phyloP scores from a whole-genome alignment of 225 moss, liverwort and hornwort genomes.

The Polytrichum commune region DNA sequence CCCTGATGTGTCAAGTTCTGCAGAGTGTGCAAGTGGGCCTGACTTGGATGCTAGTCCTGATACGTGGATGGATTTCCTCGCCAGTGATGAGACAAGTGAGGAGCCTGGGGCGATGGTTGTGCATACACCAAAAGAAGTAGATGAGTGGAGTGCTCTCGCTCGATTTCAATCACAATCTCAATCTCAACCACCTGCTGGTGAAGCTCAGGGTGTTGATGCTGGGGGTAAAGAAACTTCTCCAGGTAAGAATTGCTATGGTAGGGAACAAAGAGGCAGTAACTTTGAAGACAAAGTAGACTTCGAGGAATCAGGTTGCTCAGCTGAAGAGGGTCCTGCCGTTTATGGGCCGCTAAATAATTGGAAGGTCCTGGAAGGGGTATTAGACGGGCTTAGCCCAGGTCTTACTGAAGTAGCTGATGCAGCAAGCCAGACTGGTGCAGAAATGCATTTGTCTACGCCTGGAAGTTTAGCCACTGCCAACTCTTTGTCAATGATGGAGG shows the following conservation, averaged over 20 bases:
- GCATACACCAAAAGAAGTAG: not conserved
- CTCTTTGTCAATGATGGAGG: constrained; percentile 10
- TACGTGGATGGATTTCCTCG: constrained; percentile 18
- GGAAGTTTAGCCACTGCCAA: not conserved
- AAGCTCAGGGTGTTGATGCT: constrained; percentile 2
- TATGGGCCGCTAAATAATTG: constrained; percentile 23
- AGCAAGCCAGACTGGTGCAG: constrained; percentile 12
- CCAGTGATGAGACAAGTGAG: constrained; percentile 8
- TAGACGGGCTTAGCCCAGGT: constrained; percentile 20
- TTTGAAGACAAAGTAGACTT: not conserved
- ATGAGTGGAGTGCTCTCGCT: constrained; percentile 3
- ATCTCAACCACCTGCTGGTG: not conserved
- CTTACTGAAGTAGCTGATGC: constrained; percentile 11
- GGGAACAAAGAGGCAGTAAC: not conserved
- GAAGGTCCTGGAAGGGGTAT: constrained; percentile 21
- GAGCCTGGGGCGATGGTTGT: constrained; percentile 6
- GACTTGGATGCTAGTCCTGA: constrained; percentile 3
- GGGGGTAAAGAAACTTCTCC: not conserved
- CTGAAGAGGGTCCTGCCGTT: not conserved
- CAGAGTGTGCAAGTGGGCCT: not conserved
- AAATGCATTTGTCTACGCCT: constrained; percentile 12
- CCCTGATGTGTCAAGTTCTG: not conserved
- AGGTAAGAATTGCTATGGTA: not conserved
- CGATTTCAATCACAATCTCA: not conserved
- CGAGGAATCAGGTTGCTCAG: constrained; percentile 5